Evolutionary conservation across 2,329 filamentous ascomycete genomes (phyloP).

Genomic region (Botryotinia calthae): DNA sequence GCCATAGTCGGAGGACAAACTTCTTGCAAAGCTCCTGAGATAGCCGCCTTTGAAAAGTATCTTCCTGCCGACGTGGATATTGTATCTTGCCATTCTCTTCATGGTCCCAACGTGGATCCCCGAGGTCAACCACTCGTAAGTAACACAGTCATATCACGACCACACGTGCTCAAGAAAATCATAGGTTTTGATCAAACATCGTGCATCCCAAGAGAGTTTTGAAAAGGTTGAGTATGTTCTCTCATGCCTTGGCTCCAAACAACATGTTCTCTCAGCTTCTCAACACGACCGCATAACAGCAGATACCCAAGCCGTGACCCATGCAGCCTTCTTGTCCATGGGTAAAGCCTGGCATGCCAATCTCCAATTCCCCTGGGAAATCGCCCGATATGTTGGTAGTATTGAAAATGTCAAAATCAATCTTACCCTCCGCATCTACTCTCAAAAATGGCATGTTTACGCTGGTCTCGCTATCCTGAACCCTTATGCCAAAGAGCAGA

Average conservation of each 20-base stretch:
- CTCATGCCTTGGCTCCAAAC: conserved; percentile 77
- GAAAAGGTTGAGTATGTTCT: conserved; percentile 78
- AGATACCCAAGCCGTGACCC: conserved; percentile 96
- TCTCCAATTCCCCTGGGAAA: conserved; percentile 94
- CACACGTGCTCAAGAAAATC: conserved; percentile 2
- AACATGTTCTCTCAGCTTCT: conserved; percentile 81
- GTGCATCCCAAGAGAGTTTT: conserved; percentile 74
- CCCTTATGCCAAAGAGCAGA: conserved; percentile 86
- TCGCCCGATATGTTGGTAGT: conserved; percentile 90
- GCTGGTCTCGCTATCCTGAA: conserved; percentile 96
- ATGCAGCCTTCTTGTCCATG: conserved; percentile 96
- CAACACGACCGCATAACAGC: conserved; percentile 97
- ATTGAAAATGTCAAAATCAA: conserved; percentile 99
- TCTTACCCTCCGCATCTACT: conserved; percentile 93
- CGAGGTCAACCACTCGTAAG: conserved; percentile 81
- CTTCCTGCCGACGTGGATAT: conserved; percentile 88
- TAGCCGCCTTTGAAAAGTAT: conserved; percentile 86
- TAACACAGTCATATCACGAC: conserved; percentile 1
- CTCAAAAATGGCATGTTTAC: conserved; percentile 99
- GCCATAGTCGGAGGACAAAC: conserved; percentile 97
- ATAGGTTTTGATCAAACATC: conserved; percentile 83
- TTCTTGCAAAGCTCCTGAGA: conserved; percentile 96
- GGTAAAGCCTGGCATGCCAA: conserved; percentile 96
- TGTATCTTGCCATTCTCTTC: conserved; percentile 92
- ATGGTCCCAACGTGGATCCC: conserved; percentile 86